Percentiles rank a stretch among this genome's conserved stretches.
These are phyloP conservation scores for Salicornia ramosissima DNA, from an alignment of 148 eudicot genomes.

Conservation along the genomic window DNA sequence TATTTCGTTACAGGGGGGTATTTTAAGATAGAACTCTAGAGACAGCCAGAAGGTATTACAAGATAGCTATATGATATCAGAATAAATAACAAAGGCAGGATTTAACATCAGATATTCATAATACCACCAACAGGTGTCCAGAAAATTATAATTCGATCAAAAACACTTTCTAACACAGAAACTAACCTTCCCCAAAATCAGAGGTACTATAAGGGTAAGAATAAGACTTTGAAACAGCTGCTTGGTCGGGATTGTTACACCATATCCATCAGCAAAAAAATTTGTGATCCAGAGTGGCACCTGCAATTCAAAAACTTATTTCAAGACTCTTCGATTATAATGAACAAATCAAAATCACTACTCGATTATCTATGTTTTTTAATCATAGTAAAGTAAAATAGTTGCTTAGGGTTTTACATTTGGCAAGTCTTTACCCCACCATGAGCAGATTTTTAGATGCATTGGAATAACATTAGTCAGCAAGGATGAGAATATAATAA, in stretches of 20 bases:
- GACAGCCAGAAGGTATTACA: background rate
- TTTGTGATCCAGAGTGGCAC: slow-evolving; percentile 42
- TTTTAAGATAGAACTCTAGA: background rate
- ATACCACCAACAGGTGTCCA: background rate
- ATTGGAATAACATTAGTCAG: too few relatives aligned
- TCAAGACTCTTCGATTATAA: background rate
- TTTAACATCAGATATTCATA: background rate
- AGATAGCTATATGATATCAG: background rate
- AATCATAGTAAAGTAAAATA: background rate
- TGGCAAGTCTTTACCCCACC: too few relatives aligned
- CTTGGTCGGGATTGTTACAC: slow-evolving; percentile 36
- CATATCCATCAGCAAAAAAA: slow-evolving; percentile 36
- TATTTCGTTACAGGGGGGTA: too few relatives aligned
- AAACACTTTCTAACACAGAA: background rate
- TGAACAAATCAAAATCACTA: background rate
- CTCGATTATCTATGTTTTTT: background rate
- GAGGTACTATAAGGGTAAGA: slow-evolving; percentile 32
- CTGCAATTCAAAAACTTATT: slow-evolving; percentile 17
- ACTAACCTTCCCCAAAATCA: slow-evolving; percentile 38
- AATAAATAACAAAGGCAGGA: background rate
- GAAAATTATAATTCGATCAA: background rate
- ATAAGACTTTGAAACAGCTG: slow-evolving; percentile 34
- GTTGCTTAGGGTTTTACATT: background rate
- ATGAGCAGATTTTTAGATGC: too few relatives aligned
- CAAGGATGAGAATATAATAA: too few relatives aligned